Conservation (phyloP, 371 early-diverging fungal species). For the Apophysomyces trapeziformis region DNA sequence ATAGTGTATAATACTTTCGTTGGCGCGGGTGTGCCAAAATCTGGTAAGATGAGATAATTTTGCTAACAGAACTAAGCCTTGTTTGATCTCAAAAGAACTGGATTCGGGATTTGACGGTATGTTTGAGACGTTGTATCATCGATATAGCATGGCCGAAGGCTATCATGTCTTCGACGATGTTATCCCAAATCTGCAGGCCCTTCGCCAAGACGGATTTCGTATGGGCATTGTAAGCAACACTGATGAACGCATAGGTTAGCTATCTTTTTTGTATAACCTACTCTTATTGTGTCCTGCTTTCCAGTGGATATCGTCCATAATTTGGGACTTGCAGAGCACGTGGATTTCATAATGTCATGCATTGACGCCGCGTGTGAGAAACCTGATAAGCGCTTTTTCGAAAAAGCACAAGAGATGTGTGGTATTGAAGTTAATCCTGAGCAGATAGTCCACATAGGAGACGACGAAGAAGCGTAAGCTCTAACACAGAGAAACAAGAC, state of each 20-base stretch:
- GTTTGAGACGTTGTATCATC: slow-evolving; percentile 38
- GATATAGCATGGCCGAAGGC: slow-evolving; percentile 47
- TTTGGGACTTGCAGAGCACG: slow-evolving; percentile 38
- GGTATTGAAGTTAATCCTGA: slow-evolving; percentile 1
- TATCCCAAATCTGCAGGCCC: slow-evolving; percentile 26
- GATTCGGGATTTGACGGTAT: slow-evolving; percentile 38
- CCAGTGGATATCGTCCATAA: slow-evolving; percentile 43
- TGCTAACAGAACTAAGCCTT: neutral
- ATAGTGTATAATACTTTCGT: slow-evolving; percentile 46
- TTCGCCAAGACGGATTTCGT: slow-evolving; percentile 35
- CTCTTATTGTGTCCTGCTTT: neutral
- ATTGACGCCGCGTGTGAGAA: slow-evolving; percentile 41
- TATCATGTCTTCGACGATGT: slow-evolving; percentile 52
- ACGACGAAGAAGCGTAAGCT: slow-evolving; percentile 21
- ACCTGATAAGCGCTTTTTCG: slow-evolving; percentile 41
- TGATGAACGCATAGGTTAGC: slow-evolving; percentile 51
- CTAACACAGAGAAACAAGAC: neutral
- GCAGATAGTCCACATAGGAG: slow-evolving; percentile 27
- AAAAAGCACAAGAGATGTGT: slow-evolving; percentile 26
- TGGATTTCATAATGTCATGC: slow-evolving; percentile 49
- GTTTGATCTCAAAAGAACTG: slow-evolving; percentile 26
- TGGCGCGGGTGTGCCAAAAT: slow-evolving; percentile 30
- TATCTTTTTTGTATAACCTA: neutral
- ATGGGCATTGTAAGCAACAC: slow-evolving; percentile 57
- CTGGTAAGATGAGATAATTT: slow-evolving; percentile 28